Evolutionary conservation across 1,284 basidiomycete genomes (phyloP).

Genomic region (Cryptococcus sp.): DNA sequence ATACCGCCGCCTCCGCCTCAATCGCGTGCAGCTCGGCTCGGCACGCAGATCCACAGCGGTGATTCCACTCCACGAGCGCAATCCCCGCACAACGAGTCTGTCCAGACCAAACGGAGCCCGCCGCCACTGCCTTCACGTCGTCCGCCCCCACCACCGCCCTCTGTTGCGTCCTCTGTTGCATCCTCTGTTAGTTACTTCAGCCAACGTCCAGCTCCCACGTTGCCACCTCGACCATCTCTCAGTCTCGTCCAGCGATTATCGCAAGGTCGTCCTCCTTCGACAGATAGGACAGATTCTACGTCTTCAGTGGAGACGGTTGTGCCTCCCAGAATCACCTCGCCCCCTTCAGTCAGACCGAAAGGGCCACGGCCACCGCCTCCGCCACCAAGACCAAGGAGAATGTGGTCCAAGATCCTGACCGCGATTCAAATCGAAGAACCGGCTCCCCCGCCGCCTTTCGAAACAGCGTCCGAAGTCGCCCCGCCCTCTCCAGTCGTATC

Average conservation of each 20-base stretch:
- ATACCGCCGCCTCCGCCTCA: conserved; percentile 26
- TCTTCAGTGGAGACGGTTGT: too few species aligned
- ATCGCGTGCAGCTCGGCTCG: neutral
- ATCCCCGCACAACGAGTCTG: too few species aligned
- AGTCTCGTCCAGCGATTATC: neutral
- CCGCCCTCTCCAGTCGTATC: conserved; percentile 5
- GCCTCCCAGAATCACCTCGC: too few species aligned
- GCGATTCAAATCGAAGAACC: neutral
- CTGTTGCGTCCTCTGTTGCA: too few species aligned
- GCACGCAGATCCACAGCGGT: too few species aligned
- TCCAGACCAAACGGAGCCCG: neutral
- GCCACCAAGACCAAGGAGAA: conserved; percentile 23
- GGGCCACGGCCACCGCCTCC: conserved; percentile 44
- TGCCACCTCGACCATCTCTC: conserved; percentile 6
- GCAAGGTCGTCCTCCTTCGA: neutral
- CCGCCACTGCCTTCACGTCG: conserved; percentile 23
- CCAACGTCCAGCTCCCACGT: neutral
- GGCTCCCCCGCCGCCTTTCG: neutral
- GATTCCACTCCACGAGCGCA: conserved; percentile 3
- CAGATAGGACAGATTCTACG: neutral
- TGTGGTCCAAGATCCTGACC: conserved; percentile 17
- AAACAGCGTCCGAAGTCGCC: neutral
- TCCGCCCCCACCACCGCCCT: conserved; percentile 27
- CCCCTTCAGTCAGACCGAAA: conserved; percentile 19
- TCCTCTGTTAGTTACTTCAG: neutral